Percentiles rank a stretch among this genome's conserved stretches.
phyloP scores from a whole-genome alignment of 768 basidiomycete genomes.

The Ramaria rubella region DNA sequence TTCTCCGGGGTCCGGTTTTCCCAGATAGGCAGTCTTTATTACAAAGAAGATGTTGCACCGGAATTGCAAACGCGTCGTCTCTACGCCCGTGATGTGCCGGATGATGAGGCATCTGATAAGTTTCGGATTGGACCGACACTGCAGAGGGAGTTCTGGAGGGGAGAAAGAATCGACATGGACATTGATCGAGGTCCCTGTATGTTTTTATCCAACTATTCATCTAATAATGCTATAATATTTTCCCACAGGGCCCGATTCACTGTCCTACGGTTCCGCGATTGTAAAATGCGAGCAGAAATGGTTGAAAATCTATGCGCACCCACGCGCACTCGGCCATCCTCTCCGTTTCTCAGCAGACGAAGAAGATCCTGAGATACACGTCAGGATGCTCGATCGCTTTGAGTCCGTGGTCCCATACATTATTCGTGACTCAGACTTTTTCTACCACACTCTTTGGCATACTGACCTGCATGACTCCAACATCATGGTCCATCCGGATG shows the following conservation, averaged over 20 bases:
- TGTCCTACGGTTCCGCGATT: not conserved
- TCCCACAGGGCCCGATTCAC: not conserved
- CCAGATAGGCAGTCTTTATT: not conserved
- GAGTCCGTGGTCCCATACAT: not conserved
- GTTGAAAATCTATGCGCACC: not conserved
- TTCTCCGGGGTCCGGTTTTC: not conserved
- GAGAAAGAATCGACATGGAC: not conserved
- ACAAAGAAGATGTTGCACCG: not conserved
- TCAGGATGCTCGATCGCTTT: not conserved
- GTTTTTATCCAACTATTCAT: not conserved
- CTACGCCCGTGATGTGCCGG: not conserved
- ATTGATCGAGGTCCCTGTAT: not conserved
- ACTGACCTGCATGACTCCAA: not conserved
- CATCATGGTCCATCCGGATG: not conserved
- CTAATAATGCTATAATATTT: not conserved
- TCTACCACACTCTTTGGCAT: not conserved
- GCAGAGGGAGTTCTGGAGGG: not conserved
- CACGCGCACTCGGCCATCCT: not conserved
- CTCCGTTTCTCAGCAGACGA: not conserved
- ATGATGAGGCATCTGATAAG: not conserved
- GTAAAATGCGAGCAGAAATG: not conserved
- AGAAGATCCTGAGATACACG: not conserved
- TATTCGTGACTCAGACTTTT: not conserved
- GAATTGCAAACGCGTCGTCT: not conserved
- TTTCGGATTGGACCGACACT: not conserved